Conservation (phyloP, 306 rosid genomes). For the Cucumis melo region DNA sequence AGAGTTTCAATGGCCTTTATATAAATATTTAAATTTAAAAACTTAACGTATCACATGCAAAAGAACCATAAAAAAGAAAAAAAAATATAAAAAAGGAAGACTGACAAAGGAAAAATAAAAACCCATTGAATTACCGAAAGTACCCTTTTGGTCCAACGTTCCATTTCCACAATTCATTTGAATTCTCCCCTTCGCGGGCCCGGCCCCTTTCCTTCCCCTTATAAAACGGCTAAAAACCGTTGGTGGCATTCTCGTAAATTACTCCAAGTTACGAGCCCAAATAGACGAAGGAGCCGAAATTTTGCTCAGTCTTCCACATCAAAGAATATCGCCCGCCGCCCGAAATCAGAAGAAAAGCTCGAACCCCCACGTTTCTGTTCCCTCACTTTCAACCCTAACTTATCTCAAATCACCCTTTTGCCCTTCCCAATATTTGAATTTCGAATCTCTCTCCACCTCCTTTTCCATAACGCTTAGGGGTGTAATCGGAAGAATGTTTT, state of each 20-base stretch:
- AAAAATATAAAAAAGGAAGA: too few relatives aligned
- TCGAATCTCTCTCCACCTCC: background rate
- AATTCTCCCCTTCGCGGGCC: background rate
- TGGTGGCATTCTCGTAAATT: conserved; percentile 21
- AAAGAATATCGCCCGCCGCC: conserved; percentile 17
- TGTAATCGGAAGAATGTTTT: background rate
- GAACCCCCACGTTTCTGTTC: conserved; percentile 18
- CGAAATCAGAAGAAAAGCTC: conserved; percentile 19
- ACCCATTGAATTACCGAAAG: background rate
- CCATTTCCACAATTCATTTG: background rate
- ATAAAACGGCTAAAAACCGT: conserved; percentile 21
- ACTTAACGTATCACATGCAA: background rate
- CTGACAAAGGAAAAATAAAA: background rate
- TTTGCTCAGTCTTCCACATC: conserved; percentile 20
- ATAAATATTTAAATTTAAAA: background rate
- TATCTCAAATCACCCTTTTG: conserved; percentile 1
- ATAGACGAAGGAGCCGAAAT: conserved; percentile 20
- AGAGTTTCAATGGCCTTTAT: background rate
- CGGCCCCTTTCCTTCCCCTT: background rate
- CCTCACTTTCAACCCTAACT: background rate
- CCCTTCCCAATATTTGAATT: conserved; percentile 10
- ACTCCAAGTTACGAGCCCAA: background rate
- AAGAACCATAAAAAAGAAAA: too few relatives aligned
- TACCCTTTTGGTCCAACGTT: background rate
- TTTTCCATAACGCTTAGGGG: conserved; percentile 1